Percentiles rank a stretch among this genome's conserved stretches.
phyloP scores from a whole-genome alignment of 2,329 filamentous ascomycete genomes.

The Berkeleyomyces rouxiae region DNA sequence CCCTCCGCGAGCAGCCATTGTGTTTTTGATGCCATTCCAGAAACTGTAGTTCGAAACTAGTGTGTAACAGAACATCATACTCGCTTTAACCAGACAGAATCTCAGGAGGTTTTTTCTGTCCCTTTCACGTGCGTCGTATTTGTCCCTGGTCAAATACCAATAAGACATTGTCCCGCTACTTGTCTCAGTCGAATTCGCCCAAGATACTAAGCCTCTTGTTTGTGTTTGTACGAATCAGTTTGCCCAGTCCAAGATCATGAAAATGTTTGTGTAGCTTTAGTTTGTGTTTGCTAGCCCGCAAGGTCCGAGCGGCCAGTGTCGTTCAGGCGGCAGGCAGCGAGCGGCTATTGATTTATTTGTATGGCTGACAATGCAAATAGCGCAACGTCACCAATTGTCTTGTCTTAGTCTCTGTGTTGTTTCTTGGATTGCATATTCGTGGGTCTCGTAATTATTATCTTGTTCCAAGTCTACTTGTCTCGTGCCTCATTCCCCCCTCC shows the following conservation, averaged over 20 bases:
- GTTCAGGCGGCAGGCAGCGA: not conserved
- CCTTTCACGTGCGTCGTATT: no score
- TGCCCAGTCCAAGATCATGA: not conserved
- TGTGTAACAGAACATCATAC: no score
- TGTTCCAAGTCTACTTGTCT: not conserved
- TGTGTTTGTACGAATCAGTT: not conserved
- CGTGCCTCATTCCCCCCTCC: not conserved
- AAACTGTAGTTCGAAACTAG: no score
- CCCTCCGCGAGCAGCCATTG: no score
- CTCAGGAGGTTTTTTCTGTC: no score
- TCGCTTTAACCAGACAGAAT: no score
- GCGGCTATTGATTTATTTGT: no score
- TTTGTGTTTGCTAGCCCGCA: not conserved
- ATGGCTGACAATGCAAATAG: not conserved
- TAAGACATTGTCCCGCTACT: no score
- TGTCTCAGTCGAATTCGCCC: no score
- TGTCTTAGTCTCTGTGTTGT: not conserved
- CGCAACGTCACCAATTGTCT: not conserved
- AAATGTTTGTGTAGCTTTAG: not conserved
- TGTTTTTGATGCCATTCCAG: no score
- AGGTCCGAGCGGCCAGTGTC: not conserved
- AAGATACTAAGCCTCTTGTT: not conserved
- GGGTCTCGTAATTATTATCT: conserved; percentile 10
- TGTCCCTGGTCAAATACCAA: no score
- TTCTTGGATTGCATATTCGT: not conserved